phyloP scores from a whole-genome alignment of 2,329 filamentous ascomycete species.

The Neoarthrinium moseri region DNA sequence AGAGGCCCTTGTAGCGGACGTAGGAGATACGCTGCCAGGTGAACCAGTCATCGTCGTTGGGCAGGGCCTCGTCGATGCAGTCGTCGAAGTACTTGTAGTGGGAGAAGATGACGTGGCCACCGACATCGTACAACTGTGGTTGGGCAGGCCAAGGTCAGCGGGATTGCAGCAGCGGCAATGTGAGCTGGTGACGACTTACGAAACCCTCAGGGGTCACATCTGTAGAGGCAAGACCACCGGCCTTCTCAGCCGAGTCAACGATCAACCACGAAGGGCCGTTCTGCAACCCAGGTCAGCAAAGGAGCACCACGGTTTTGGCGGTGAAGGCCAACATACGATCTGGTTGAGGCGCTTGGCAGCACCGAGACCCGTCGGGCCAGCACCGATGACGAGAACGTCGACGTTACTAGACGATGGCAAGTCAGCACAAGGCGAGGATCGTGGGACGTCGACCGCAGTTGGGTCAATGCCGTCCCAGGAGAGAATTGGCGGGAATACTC shows the following conservation, averaged over 20 bases:
- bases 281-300: conserved; percentile 45
- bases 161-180: conserved; percentile 13
- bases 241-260: conserved; percentile 85
- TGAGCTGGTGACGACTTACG: conserved; percentile 74
- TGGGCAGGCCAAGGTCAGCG: too few relatives aligned
- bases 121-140: conserved; percentile 92
- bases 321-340: conserved; percentile 70
- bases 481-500: conserved; percentile 2
- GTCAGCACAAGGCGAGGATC: too few relatives aligned
- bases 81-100: conserved; percentile 99
- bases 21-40: conserved; percentile 98
- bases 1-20: conserved; percentile 92
- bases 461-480: too few relatives aligned
- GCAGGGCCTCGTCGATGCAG: conserved; percentile 94
- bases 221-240: conserved; percentile 93
- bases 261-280: conserved; percentile 94
- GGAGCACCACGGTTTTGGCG: conserved; percentile 21
- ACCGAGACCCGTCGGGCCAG: conserved; percentile 94
- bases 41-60: conserved; percentile 93
- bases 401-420: conserved; percentile 64
- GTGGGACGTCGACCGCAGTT: too few relatives aligned
- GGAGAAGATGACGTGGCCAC: conserved; percentile 97
- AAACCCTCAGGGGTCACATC: conserved; percentile 96
- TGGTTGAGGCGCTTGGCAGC: conserved; percentile 97
- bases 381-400: conserved; percentile 96